Evolutionary conservation across 2,329 filamentous ascomycete genomes (phyloP), one percentile per base, ranked within the genome.

Genomic region (Sporothrix inflata): DNA sequence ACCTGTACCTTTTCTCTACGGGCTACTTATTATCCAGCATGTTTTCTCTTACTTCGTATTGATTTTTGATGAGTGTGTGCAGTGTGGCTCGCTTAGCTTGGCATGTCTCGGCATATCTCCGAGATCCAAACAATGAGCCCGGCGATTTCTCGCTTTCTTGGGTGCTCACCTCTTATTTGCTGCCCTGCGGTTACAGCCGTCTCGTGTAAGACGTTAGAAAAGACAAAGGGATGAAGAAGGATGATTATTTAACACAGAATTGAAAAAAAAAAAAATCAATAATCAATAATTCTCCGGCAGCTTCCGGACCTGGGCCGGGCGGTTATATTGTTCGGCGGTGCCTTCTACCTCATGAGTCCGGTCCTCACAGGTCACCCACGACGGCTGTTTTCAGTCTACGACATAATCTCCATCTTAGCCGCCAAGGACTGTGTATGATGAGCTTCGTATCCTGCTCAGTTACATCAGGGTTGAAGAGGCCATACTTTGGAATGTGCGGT

Each of bases 51-150:
- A 19, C 7, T 34, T 27, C 27, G n/a, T 57, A 34, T 8, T 57
- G 6, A 34, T 57, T 57, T 4, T 11, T 19, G 19, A 63, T 19
- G 19, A 63, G 4, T 30, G 40, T 11, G 24, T 47, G 19, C 38
- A 49, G 63, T 34, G 24, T n/a, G 60, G 60, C 42, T 49, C 65
- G 47, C 47, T 34, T 21, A 51, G 42, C 65, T 53, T 16, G 21
- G 66, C 34, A 24, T 55, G 47, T 69, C 66, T 57, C 66, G 34
- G 49, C 49, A 42, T 57, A 49, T 69, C 34, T 55, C 66, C 34
- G 49, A 27, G 5, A 55, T 53, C 47, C 27, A 51, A 5, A 51
- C n/a, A 24, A 38, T 40, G 65, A 19, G 65, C 3, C 45, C 67
- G 34, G 67, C 51, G 67, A 30, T 60, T 57, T 55, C 49, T 69